These are phyloP conservation scores for Botrytis tulipae DNA, from an alignment of 2,329 filamentous ascomycete genomes.

Conservation along the genomic window DNA sequence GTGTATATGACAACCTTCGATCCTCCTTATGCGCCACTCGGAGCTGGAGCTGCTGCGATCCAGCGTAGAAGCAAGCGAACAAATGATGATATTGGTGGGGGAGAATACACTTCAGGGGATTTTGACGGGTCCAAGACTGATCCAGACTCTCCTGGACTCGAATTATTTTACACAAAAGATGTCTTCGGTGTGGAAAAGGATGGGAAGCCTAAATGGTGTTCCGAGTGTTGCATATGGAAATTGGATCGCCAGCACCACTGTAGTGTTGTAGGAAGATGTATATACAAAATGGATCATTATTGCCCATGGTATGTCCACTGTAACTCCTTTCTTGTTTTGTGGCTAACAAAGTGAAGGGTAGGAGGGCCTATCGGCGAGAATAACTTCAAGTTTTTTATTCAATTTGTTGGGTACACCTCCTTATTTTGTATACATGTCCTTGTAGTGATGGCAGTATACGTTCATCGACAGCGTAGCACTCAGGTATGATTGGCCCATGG, in stretches of 20 bases:
- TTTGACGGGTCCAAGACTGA: slow-evolving; percentile 27
- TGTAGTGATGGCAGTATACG: slow-evolving; percentile 61
- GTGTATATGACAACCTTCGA: slow-evolving; percentile 65
- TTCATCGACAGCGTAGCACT: slow-evolving; percentile 47
- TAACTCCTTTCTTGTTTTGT: neutral
- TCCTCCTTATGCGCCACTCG: slow-evolving; percentile 71
- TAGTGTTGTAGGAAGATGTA: slow-evolving; percentile 51
- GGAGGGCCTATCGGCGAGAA: slow-evolving; percentile 87
- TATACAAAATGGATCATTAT: slow-evolving; percentile 79
- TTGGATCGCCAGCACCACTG: slow-evolving; percentile 86
- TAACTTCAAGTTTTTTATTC: slow-evolving; percentile 88
- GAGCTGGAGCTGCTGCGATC: slow-evolving; percentile 40
- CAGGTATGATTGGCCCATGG: slow-evolving; percentile 25
- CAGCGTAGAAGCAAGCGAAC: slow-evolving; percentile 32
- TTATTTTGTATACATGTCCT: slow-evolving; percentile 66
- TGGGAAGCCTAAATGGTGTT: slow-evolving; percentile 85
- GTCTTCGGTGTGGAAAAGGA: slow-evolving; percentile 81
- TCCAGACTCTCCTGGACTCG: slow-evolving; percentile 66
- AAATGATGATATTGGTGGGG: slow-evolving; percentile 28
- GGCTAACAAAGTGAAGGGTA: slow-evolving; percentile 54
- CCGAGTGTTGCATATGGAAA: slow-evolving; percentile 81
- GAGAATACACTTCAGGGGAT: slow-evolving; percentile 31
- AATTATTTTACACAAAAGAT: slow-evolving; percentile 77
- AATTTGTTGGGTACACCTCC: slow-evolving; percentile 74
- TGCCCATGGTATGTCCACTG: slow-evolving; percentile 66